A percentile compares a stretch with the other conserved stretches of the same genome.
phyloP scores from a whole-genome alignment of 345 rosid species.

The Lumnitzera littorea region DNA sequence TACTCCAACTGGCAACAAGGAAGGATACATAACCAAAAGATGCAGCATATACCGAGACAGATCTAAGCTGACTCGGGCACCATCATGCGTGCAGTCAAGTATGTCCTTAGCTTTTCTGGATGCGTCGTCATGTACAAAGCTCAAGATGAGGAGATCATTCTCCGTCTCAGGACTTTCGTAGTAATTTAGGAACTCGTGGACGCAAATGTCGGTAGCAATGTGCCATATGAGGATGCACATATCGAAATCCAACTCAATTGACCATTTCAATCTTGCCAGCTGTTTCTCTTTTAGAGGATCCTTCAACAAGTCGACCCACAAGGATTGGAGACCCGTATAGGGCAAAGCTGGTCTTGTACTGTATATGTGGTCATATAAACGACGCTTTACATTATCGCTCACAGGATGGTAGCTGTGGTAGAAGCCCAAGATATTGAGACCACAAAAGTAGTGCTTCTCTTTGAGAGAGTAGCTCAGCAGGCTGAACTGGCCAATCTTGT shows the following conservation, averaged over 20 bases:
- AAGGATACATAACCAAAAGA: conserved; percentile 3
- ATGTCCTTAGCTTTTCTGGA: no score
- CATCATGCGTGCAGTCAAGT: neutral
- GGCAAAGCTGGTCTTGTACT: no score
- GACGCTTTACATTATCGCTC: neutral
- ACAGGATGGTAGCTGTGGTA: neutral
- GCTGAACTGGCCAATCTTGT: neutral
- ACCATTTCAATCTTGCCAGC: conserved; percentile 1
- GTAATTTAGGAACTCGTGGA: neutral
- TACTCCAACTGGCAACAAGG: conserved; percentile 1
- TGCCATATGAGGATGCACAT: conserved; percentile 8
- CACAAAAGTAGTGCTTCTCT: neutral
- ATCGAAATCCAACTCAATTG: conserved; percentile 3
- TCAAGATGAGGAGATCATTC: no score
- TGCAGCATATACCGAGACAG: conserved; percentile 9
- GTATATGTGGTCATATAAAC: no score
- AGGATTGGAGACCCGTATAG: no score
- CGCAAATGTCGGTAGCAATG: conserved; percentile 5
- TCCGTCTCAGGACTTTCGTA: no score
- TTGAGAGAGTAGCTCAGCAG: neutral
- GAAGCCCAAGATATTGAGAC: neutral
- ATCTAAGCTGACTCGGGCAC: neutral
- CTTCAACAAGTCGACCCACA: neutral
- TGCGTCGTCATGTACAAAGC: no score
- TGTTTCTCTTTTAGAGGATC: neutral